Conservation (phyloP, 1,284 basidiomycete genomes). For the Dichomitus squalens region DNA sequence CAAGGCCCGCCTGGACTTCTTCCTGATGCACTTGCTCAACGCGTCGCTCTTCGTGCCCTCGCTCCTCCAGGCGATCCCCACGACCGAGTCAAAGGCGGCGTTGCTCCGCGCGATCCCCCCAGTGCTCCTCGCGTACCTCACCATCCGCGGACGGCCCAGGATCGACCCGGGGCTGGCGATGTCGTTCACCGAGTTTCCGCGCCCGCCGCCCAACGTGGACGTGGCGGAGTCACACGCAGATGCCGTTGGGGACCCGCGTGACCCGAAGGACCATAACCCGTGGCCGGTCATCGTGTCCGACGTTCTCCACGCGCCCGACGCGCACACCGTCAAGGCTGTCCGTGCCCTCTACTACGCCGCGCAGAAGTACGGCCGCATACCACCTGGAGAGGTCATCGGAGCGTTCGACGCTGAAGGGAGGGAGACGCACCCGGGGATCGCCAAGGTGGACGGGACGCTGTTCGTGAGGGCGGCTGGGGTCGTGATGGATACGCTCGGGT, state of each 20-base stretch:
- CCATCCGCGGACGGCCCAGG: constrained; percentile 60
- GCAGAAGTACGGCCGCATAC: constrained; percentile 48
- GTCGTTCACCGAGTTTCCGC: constrained; percentile 51
- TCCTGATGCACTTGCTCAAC: constrained; percentile 72
- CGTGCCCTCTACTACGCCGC: constrained; percentile 57
- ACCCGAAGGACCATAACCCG: constrained; percentile 48
- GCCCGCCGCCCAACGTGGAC: constrained; percentile 27
- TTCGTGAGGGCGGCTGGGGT: constrained; percentile 67
- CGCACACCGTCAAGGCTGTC: constrained; percentile 64
- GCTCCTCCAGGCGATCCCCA: constrained; percentile 42
- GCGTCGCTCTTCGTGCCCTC: constrained; percentile 63
- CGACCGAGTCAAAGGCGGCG: constrained; percentile 41
- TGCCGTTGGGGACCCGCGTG: constrained; percentile 40
- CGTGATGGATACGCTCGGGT: constrained; percentile 62
- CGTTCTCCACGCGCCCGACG: constrained; percentile 57
- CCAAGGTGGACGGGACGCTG: constrained; percentile 58
- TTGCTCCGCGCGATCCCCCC: constrained; percentile 54
- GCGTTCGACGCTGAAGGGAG: constrained; percentile 38
- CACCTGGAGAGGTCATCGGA: constrained; percentile 47
- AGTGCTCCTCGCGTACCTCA: constrained; percentile 43
- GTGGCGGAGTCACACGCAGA: constrained; percentile 25
- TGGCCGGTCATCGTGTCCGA: constrained; percentile 62
- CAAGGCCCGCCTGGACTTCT: constrained; percentile 65
- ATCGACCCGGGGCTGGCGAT: constrained; percentile 59
- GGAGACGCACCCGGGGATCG: constrained; percentile 48